These are phyloP conservation scores for Agaricus subrufescens DNA, from an alignment of 768 basidiomycete species.

Conservation along the genomic window DNA sequence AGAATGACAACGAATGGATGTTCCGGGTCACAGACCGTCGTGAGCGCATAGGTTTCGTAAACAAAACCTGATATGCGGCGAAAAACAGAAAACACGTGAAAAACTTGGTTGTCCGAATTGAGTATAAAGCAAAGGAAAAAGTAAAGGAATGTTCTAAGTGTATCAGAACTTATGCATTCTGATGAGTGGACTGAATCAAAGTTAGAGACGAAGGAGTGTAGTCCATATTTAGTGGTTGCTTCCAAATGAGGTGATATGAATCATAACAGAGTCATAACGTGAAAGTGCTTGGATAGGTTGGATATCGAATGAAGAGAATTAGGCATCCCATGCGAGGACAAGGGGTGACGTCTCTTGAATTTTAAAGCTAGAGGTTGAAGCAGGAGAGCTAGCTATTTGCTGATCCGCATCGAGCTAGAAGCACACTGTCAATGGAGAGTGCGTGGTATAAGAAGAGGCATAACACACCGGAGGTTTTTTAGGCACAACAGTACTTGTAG, in stretches of 20 bases:
- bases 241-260: not conserved
- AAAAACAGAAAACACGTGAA: too few relatives aligned
- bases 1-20: too few relatives aligned
- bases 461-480: not conserved
- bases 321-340: constrained; percentile 13
- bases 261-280: not conserved
- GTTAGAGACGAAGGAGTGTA: too few relatives aligned
- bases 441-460: not conserved
- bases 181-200: too few relatives aligned
- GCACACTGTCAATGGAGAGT: not conserved
- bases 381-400: not conserved
- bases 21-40: too few relatives aligned
- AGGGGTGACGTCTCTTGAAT: constrained; percentile 20
- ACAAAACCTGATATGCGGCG: too few relatives aligned
- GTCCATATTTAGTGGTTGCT: too few relatives aligned
- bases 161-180: too few relatives aligned
- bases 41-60: too few relatives aligned
- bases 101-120: too few relatives aligned
- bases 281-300: not conserved
- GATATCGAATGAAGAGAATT: not conserved
- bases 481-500: not conserved
- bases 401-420: not conserved
- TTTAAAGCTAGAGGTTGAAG: constrained; percentile 12
- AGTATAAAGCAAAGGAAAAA: too few relatives aligned
- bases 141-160: too few relatives aligned